Percentiles rank a stretch among this genome's conserved stretches.
Conservation (phyloP, 352 stramenopile genomes). For the Globisporangium barbulae region DNA sequence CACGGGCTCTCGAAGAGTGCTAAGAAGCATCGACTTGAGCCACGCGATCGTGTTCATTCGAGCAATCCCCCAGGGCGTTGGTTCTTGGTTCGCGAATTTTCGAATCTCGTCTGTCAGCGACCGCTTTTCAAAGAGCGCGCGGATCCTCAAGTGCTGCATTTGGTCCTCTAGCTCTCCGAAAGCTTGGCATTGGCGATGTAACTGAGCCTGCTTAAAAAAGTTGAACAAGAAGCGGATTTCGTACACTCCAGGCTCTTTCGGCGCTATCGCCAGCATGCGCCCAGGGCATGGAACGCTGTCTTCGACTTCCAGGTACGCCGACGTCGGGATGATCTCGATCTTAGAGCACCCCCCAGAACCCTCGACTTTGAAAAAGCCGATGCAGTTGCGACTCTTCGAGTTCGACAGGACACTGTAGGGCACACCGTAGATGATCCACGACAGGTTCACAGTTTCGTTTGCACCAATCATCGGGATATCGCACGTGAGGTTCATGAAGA, state of each 20-base stretch:
- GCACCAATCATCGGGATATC: constrained; percentile 41
- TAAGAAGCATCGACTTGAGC: constrained; percentile 51
- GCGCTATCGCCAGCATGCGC: constrained; percentile 41
- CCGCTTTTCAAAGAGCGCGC: constrained; percentile 50
- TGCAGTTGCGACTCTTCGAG: constrained; percentile 44
- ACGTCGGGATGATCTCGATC: constrained; percentile 52
- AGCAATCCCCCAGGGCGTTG: constrained; percentile 31
- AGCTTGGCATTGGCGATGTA: constrained; percentile 57
- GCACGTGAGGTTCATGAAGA: constrained; percentile 63
- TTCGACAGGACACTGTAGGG: constrained; percentile 45
- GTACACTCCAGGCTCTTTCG: constrained; percentile 50
- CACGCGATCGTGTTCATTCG: constrained; percentile 47
- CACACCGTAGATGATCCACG: constrained; percentile 53
- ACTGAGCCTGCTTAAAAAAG: constrained; percentile 53
- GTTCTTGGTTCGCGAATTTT: constrained; percentile 35
- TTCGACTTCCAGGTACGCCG: constrained; percentile 40
- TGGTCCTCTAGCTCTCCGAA: constrained; percentile 59
- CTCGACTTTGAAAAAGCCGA: constrained; percentile 55
- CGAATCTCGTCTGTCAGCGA: constrained; percentile 40
- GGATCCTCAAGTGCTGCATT: constrained; percentile 57
- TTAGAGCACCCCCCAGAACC: constrained; percentile 27
- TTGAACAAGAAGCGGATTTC: constrained; percentile 67
- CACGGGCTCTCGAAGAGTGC: constrained; percentile 38
- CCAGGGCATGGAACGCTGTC: constrained; percentile 36
- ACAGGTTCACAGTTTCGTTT: constrained; percentile 45